A percentile compares a stretch with the other conserved stretches of the same genome.
Evolutionary conservation across 2,329 filamentous ascomycete species (phyloP).

Genomic region (Stagonosporopsis chrysanthemi): DNA sequence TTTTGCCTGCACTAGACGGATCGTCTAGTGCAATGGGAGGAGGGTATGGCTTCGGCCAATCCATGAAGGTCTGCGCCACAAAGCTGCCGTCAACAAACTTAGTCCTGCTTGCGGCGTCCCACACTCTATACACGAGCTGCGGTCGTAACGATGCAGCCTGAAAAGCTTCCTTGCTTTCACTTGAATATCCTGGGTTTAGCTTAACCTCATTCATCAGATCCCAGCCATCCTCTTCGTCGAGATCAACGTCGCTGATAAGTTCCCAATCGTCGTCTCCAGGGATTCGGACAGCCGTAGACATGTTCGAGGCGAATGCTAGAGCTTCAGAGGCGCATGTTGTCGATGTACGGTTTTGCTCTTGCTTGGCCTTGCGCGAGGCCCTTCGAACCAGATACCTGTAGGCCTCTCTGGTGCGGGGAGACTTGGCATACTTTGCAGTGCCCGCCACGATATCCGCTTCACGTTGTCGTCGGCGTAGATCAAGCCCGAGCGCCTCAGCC

Average conservation of each 20-base stretch:
- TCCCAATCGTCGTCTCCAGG: constrained; percentile 1
- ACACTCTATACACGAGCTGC: constrained; percentile 13
- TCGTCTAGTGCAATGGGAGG: constrained; percentile 14
- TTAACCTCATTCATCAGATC: no score
- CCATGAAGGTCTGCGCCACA: neutral
- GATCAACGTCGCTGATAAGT: neutral
- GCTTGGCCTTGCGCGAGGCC: neutral
- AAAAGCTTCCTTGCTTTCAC: no score
- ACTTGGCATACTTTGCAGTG: neutral
- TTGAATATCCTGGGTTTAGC: no score
- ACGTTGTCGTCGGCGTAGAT: neutral
- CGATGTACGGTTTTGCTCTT: neutral
- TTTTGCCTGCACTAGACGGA: neutral
- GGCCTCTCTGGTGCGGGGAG: neutral
- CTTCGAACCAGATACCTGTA: constrained; percentile 3
- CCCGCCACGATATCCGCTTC: neutral
- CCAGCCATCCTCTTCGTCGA: neutral
- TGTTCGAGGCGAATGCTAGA: neutral
- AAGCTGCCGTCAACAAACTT: constrained; percentile 17
- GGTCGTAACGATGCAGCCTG: neutral
- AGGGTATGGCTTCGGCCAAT: neutral
- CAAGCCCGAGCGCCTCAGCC: neutral
- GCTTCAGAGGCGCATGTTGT: no score
- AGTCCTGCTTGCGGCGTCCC: constrained; percentile 10
- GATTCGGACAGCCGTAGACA: neutral